A percentile compares a stretch with the other conserved stretches of the same genome.
phyloP scores from a whole-genome alignment of 2,329 filamentous ascomycete genomes.

The Venturia effusa region DNA sequence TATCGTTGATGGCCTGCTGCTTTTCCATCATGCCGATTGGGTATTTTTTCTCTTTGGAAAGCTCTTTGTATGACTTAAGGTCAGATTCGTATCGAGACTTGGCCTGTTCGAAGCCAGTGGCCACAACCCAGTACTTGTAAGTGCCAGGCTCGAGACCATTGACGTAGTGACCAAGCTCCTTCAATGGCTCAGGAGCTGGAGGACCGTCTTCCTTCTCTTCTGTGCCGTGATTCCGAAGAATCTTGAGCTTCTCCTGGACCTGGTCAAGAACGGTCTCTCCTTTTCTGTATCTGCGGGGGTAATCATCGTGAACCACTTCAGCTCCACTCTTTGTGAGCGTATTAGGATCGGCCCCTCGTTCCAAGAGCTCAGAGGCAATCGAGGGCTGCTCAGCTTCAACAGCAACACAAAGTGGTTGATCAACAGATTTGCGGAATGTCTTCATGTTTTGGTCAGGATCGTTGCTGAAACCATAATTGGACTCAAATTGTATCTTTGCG shows the following conservation, averaged over 20 bases:
- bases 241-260: conserved; percentile 41
- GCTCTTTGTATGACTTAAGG: conserved; percentile 21
- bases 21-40: conserved; percentile 38
- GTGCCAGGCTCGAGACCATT: conserved; percentile 38
- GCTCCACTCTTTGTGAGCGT: conserved; percentile 36
- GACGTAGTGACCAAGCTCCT: conserved; percentile 42
- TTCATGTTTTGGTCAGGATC: conserved; percentile 38
- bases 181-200: conserved; percentile 20
- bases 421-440: conserved; percentile 35
- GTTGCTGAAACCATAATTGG: conserved; percentile 19
- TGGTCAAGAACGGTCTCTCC: conserved; percentile 49
- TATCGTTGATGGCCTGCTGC: conserved; percentile 39
- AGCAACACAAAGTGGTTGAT: conserved; percentile 60
- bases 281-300: conserved; percentile 25
- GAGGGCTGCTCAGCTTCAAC: conserved; percentile 39
- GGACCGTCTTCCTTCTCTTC: conserved; percentile 16
- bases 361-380: conserved; percentile 48
- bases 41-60: conserved; percentile 14
- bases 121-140: conserved; percentile 50
- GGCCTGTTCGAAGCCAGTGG: conserved; percentile 28
- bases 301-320: conserved; percentile 19
- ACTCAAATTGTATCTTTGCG: conserved; percentile 25
- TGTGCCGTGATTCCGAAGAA: conserved; percentile 35
- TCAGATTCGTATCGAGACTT: conserved; percentile 27
- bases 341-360: conserved; percentile 55